These are phyloP conservation scores for Peterozyma toletana DNA, from an alignment of 805 yeast species.

Conservation along the genomic window DNA sequence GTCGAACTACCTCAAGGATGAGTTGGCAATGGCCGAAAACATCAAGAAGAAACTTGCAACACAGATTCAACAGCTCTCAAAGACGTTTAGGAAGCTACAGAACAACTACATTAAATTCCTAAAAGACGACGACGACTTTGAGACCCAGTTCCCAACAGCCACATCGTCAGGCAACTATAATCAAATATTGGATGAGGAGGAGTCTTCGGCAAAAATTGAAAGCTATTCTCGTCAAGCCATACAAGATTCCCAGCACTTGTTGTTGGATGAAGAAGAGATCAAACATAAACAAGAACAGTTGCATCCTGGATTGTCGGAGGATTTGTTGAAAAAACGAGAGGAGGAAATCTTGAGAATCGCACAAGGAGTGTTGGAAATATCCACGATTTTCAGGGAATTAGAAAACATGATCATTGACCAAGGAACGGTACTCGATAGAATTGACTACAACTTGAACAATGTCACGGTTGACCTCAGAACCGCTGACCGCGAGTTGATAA, in stretches of 20 bases:
- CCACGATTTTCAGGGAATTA: conserved; percentile 88
- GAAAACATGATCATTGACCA: conserved; percentile 91
- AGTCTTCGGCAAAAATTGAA: conserved; percentile 33
- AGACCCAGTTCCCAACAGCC: conserved; percentile 11
- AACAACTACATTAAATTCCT: conserved; percentile 81
- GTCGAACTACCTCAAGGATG: conserved; percentile 29
- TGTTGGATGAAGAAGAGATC: conserved; percentile 14
- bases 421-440: conserved; percentile 88
- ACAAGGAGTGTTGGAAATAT: conserved; percentile 88
- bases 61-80: conserved; percentile 71
- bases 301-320: conserved; percentile 27
- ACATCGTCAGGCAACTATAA: not conserved
- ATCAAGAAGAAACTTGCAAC: conserved; percentile 80
- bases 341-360: conserved; percentile 87
- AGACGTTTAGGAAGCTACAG: conserved; percentile 79
- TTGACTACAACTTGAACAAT: conserved; percentile 82
- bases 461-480: conserved; percentile 70
- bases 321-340: conserved; percentile 64
- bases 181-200: conserved; percentile 16
- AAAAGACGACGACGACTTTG: conserved; percentile 66
- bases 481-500: conserved; percentile 70
- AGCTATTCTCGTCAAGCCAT: conserved; percentile 46
- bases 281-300: conserved; percentile 20
- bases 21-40: conserved; percentile 65
- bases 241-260: conserved; percentile 34